Conservation (phyloP, 1,284 basidiomycete species). For the Anthracocystis panici-leucophaei region DNA sequence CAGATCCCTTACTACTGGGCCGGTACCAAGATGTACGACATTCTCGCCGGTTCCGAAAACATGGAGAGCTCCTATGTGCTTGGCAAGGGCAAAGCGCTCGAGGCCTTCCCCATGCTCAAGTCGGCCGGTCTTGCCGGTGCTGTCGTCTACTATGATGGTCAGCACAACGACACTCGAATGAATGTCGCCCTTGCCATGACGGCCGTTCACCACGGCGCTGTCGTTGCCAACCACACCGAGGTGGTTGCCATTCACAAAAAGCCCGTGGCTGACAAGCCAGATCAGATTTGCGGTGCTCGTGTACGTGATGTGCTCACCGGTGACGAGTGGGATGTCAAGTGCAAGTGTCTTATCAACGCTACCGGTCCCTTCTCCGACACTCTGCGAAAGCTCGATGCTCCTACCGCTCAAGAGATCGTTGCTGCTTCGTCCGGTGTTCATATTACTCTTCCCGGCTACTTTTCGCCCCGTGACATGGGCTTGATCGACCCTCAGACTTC, state of each 20-base stretch:
- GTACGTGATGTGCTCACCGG: conserved; percentile 87
- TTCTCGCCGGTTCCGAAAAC: conserved; percentile 94
- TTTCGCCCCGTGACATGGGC: conserved; percentile 93
- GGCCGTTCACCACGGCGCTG: conserved; percentile 91
- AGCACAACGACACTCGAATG: conserved; percentile 99
- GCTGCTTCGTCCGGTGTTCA: conserved; percentile 93
- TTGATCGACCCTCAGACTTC: conserved; percentile 94
- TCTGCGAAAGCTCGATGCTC: conserved; percentile 87
- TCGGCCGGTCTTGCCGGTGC: conserved; percentile 91
- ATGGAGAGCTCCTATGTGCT: conserved; percentile 96
- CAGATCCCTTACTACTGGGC: conserved; percentile 96
- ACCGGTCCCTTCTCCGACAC: conserved; percentile 94
- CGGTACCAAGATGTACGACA: conserved; percentile 96
- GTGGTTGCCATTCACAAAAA: conserved; percentile 83
- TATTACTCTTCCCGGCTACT: conserved; percentile 97
- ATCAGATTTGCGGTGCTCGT: conserved; percentile 80
- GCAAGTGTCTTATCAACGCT: conserved; percentile 94
- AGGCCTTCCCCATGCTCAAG: conserved; percentile 97
- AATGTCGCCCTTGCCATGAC: conserved; percentile 89
- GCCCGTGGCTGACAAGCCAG: conserved; percentile 71
- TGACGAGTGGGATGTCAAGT: conserved; percentile 83
- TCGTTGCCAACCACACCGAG: conserved; percentile 89
- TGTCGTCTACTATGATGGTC: conserved; percentile 96
- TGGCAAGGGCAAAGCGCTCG: conserved; percentile 86
- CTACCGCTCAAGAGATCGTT: conserved; percentile 85